Evolutionary conservation across 306 rosid genomes (phyloP).

Genomic region (Cucumis cinereus): DNA sequence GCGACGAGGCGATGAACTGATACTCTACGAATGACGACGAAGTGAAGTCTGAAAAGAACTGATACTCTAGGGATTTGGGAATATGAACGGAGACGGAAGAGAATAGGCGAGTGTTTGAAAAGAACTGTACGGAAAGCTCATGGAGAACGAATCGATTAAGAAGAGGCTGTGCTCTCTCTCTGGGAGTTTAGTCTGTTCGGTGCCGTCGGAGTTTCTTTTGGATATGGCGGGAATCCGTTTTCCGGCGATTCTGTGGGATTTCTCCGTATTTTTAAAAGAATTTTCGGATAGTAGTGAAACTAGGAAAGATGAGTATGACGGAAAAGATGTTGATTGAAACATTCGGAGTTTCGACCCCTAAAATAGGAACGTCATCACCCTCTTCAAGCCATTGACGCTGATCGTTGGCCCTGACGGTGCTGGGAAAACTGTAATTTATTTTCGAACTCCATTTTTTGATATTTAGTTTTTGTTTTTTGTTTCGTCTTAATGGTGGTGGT

Average conservation of each 20-base stretch:
- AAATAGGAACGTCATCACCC: constrained; percentile 82
- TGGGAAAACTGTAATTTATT: constrained; percentile 54
- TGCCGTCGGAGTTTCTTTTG: neutral
- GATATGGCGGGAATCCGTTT: neutral
- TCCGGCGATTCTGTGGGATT: neutral
- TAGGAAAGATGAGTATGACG: constrained; percentile 64
- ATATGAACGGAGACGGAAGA: constrained; percentile 5
- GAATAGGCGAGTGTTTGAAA: constrained; percentile 22
- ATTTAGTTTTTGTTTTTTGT: neutral
- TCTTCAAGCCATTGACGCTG: constrained; percentile 90
- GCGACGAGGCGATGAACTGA: neutral
- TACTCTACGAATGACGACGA: neutral
- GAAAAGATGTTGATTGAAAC: constrained; percentile 88
- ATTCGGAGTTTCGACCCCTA: constrained; percentile 97
- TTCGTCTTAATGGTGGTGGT: neutral
- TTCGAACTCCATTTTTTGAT: neutral
- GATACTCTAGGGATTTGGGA: constrained; percentile 7
- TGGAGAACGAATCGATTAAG: constrained; percentile 19
- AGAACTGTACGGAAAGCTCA: constrained; percentile 37
- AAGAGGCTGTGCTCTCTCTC: neutral
- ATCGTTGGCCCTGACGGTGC: constrained; percentile 97
- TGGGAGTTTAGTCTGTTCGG: neutral
- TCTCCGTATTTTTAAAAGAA: neutral
- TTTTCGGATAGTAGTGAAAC: neutral
- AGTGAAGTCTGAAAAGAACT: neutral